Percentiles rank a stretch among this genome's conserved stretches.
These are phyloP conservation scores for Scutellaria barbata DNA, from an alignment of 257 asterid species.

Conservation along the genomic window DNA sequence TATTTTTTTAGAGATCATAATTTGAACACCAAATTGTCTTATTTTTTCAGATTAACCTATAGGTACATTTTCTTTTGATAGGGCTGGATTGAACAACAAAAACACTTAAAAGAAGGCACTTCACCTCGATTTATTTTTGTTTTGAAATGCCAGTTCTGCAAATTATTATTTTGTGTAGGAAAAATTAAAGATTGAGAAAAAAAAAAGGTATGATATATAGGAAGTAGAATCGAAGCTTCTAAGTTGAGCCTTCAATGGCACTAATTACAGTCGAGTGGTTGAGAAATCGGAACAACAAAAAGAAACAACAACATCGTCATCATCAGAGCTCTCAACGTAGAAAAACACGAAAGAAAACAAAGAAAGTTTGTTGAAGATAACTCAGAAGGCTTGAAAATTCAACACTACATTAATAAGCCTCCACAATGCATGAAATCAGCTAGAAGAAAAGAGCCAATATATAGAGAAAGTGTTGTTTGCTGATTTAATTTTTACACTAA, in stretches of 20 bases:
- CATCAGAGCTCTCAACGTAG: constrained; percentile 47
- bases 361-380: neutral
- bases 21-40: too few species aligned
- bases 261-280: constrained; percentile 3
- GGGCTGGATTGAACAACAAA: neutral
- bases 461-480: neutral
- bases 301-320: constrained; percentile 50
- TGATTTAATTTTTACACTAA: constrained; percentile 24
- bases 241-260: constrained; percentile 64
- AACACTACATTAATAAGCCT: neutral
- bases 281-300: constrained; percentile 67
- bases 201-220: neutral
- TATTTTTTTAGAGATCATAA: too few species aligned
- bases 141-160: too few species aligned
- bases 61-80: too few species aligned
- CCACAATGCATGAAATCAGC: constrained; percentile 25
- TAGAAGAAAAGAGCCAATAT: constrained; percentile 10
- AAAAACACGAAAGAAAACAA: neutral
- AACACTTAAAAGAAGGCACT: neutral
- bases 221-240: constrained; percentile 45
- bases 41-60: too few species aligned
- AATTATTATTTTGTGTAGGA: too few species aligned
- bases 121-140: too few species aligned
- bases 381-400: neutral
- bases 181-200: neutral